phyloP scores from a whole-genome alignment of 306 rosid genomes.

The Quercus mongolica region DNA sequence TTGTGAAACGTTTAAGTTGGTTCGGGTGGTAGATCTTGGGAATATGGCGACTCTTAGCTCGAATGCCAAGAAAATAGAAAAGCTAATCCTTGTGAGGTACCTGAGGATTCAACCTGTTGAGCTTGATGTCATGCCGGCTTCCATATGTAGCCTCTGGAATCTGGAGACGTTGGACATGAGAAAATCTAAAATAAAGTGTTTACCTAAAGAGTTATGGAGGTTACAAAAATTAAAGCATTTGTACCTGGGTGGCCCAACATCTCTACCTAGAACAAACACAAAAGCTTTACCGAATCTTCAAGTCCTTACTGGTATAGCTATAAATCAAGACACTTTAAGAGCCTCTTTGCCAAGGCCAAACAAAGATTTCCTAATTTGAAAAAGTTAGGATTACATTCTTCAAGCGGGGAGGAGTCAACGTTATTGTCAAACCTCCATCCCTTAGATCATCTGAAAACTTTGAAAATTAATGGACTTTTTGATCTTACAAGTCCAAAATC shows the following conservation, averaged over 20 bases:
- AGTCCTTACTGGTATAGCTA: too few relatives aligned
- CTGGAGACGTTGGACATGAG: neutral
- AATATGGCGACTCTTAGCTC: fast-evolving
- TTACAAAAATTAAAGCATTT: neutral
- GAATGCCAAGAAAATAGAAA: neutral
- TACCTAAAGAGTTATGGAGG: neutral
- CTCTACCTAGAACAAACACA: neutral
- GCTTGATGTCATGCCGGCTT: neutral
- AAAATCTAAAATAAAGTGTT: neutral
- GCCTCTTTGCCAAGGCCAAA: neutral
- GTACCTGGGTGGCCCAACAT: neutral
- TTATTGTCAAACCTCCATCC: neutral
- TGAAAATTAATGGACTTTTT: neutral
- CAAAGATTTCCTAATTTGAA: neutral
- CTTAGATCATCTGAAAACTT: neutral
- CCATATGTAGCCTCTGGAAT: neutral
- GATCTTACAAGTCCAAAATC: neutral
- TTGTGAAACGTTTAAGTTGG: neutral
- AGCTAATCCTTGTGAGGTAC: neutral
- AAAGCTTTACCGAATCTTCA: too few relatives aligned
- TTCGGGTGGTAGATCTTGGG: neutral
- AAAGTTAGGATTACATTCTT: neutral
- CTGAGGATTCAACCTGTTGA: neutral
- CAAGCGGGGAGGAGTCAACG: too few relatives aligned
- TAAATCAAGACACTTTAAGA: too few relatives aligned